phyloP scores from a whole-genome alignment of 495 filamentous ascomycete genomes.

The Hyaloscypha finlandica region DNA sequence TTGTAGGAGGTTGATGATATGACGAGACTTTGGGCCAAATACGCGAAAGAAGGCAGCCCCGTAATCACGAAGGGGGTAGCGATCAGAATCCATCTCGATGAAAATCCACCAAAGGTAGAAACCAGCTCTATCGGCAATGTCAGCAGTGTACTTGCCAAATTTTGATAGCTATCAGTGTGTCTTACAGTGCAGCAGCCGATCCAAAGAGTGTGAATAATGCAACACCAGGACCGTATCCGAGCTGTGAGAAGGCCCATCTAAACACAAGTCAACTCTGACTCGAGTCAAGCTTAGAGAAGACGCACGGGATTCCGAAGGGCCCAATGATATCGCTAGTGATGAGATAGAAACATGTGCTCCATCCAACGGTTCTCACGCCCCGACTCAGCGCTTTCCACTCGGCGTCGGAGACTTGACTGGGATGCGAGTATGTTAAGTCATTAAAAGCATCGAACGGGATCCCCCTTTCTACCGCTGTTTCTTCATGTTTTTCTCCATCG shows the following conservation, averaged over 20 bases:
- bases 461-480: neutral
- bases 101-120: slow-evolving; percentile 51
- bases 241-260: neutral
- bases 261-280: neutral
- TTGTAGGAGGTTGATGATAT: slow-evolving; percentile 53
- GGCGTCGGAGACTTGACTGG: neutral
- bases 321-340: slow-evolving; percentile 1
- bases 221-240: neutral
- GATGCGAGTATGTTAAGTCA: neutral
- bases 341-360: slow-evolving; percentile 2
- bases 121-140: neutral
- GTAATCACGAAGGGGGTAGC: slow-evolving; percentile 60
- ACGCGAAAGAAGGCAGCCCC: slow-evolving; percentile 46
- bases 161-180: neutral
- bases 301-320: neutral
- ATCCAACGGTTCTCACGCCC: neutral
- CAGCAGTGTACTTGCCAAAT: neutral
- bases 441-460: neutral
- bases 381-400: neutral
- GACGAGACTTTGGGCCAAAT: slow-evolving; percentile 48
- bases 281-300: neutral
- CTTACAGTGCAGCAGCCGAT: neutral
- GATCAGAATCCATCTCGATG: slow-evolving; percentile 54
- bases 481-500: neutral
- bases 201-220: neutral